Conservation (phyloP, 2,329 filamentous ascomycete genomes). For the Fusarium sp. region DNA sequence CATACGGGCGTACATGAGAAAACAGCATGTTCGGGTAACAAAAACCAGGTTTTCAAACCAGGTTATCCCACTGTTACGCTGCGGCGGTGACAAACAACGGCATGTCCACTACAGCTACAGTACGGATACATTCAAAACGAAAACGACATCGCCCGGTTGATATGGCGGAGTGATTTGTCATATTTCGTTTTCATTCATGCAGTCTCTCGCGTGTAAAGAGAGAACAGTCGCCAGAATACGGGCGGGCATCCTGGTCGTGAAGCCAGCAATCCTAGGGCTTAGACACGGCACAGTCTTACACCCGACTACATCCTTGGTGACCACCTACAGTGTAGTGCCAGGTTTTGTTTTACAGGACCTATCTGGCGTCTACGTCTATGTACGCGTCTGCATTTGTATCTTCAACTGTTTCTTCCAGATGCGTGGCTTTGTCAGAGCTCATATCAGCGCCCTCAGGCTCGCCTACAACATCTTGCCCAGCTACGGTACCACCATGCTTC, state of each 20-base stretch:
- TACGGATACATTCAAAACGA: constrained; percentile 15
- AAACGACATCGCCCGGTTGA: constrained; percentile 10
- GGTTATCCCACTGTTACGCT: constrained; percentile 7
- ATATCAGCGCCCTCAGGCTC: constrained; percentile 28
- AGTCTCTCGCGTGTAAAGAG: constrained; percentile 28
- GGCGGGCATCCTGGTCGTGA: constrained; percentile 27
- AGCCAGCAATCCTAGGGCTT: constrained; percentile 24
- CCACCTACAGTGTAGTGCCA: constrained; percentile 3
- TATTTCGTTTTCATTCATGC: constrained; percentile 30
- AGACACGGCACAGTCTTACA: constrained; percentile 34
- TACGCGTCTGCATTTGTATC: constrained; percentile 2
- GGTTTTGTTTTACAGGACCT: constrained; percentile 7
- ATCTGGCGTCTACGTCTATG: background rate
- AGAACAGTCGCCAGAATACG: constrained; percentile 23
- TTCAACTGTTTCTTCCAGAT: constrained; percentile 11
- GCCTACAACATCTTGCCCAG: constrained; percentile 16
- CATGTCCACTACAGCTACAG: background rate
- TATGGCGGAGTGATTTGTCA: constrained; percentile 36
- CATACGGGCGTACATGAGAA: constrained; percentile 25
- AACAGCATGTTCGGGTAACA: constrained; percentile 15
- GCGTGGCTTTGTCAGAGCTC: constrained; percentile 25
- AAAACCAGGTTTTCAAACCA: constrained; percentile 16
- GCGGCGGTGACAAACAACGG: constrained; percentile 19
- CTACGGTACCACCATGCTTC: constrained; percentile 15
- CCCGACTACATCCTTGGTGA: constrained; percentile 22